Base-by-base conservation (phyloP, 352 stramenopile genomes). In the Phytophthora ohioensis region DNA sequence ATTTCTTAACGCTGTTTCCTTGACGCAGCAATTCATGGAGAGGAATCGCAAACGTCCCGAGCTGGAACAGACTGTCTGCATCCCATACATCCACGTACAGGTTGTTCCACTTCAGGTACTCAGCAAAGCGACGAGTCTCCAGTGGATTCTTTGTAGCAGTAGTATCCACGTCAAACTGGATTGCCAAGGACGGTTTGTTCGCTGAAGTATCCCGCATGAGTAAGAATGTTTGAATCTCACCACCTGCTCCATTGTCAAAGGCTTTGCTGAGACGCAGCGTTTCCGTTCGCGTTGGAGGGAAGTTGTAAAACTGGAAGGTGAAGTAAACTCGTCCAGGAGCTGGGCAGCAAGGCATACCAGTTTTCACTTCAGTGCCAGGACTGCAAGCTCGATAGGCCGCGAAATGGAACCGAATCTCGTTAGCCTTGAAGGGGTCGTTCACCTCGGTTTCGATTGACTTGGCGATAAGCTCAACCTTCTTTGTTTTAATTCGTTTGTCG, bases 1-100 rank as follows among this genome's bases (percentile, higher is more conserved):
- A 90, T 66, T 98, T 98, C 64, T 94, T 94, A 9, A 97, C 79
- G 1, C 78, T 81, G n/a, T 80, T 82, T 6, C 96, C 91, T 82
- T 98, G 95, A 1, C 95, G 87, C 63, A 98, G 69, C 2, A 98
- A 66, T 55, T 91, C 82, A n/a, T 91, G 81, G 2, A 98, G 71
- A 27, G 93, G 92, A 31, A 98, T 73, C 0, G 79, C 76, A 34
- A 92, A 86, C 7, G 91, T 95, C 0, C 95, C 95, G 0, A 98
- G 49, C 48, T 88, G 84, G 58, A 98, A 92, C 45, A 98, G 73
- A 59, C 86, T 97, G 27, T 98, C 91, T 2, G 88, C 94, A 55
- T 98, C 94, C 94, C 94, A 98, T 2, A 98, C 88, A 49, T 98
- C 93, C 17, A 98, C 87, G 49, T 94, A 91, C 21, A 98, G 66